Conservation (phyloP, 169 alveolate species). For the Plasmodium gonderi region DNA sequence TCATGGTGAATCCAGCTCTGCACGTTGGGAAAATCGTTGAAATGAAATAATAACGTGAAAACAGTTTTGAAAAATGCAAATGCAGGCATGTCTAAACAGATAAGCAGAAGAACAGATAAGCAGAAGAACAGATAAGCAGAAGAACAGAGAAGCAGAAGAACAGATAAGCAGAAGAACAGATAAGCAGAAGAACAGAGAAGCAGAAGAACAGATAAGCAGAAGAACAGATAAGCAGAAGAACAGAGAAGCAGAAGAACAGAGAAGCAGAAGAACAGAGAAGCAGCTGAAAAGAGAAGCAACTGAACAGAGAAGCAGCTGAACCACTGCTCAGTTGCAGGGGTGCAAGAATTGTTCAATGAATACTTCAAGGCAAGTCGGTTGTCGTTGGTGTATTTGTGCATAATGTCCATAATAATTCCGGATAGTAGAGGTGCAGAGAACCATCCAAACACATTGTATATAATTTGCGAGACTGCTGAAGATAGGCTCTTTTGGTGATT, state of each 20-base stretch:
- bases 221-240: too few relatives aligned
- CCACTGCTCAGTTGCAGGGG: background rate
- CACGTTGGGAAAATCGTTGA: background rate
- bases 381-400: constrained; percentile 76
- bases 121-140: too few relatives aligned
- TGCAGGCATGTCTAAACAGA: background rate
- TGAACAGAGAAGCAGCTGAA: background rate
- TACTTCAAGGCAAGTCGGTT: constrained; percentile 72
- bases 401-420: constrained; percentile 81
- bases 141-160: too few relatives aligned
- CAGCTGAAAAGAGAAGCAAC: too few relatives aligned
- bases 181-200: too few relatives aligned
- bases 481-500: constrained; percentile 80
- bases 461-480: constrained; percentile 82
- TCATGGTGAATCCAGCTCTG: constrained; percentile 81
- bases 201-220: too few relatives aligned
- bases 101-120: too few relatives aligned
- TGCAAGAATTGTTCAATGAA: background rate
- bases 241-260: too few relatives aligned
- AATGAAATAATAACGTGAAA: too few relatives aligned
- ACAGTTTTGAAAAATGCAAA: background rate
- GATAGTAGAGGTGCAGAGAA: constrained; percentile 83
- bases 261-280: too few relatives aligned
- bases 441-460: constrained; percentile 83
- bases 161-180: too few relatives aligned